phyloP scores from a whole-genome alignment of 1,284 basidiomycete genomes.

The Cerioporus squamosus region DNA sequence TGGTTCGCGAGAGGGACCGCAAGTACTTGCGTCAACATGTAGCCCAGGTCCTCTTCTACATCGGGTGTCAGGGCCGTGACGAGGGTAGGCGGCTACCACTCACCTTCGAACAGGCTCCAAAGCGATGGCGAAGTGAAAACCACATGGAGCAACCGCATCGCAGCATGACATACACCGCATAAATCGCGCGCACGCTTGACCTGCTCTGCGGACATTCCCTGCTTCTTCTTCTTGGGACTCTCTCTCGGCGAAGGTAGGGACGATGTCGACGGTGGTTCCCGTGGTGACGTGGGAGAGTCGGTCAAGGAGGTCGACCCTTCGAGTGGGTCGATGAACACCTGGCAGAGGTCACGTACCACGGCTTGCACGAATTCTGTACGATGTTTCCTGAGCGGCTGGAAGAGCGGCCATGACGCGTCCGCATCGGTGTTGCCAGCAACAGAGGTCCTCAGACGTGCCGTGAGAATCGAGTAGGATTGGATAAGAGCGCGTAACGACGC shows the following conservation, averaged over 20 bases:
- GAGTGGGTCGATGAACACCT: conserved; percentile 62
- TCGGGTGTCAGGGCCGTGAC: conserved; percentile 6
- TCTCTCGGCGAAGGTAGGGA: conserved; percentile 52
- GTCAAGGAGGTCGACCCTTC: conserved; percentile 26
- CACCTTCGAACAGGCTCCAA: conserved; percentile 64
- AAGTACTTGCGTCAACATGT: conserved; percentile 63
- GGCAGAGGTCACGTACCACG: conserved; percentile 64
- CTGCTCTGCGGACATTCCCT: conserved; percentile 75
- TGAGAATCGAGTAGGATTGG: conserved; percentile 72
- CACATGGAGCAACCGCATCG: conserved; percentile 63
- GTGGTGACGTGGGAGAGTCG: conserved; percentile 27
- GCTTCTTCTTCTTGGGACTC: conserved; percentile 58
- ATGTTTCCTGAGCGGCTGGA: conserved; percentile 66
- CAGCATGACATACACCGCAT: conserved; percentile 69
- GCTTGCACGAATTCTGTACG: conserved; percentile 52
- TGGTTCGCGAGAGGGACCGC: conserved; percentile 69
- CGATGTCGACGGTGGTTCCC: conserved; percentile 34
- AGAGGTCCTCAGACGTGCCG: conserved; percentile 60
- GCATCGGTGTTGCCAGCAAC: conserved; percentile 52
- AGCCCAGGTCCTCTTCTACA: conserved; percentile 59
- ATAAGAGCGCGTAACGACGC: conserved; percentile 59
- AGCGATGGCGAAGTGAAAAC: conserved; percentile 63
- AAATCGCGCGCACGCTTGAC: conserved; percentile 78
- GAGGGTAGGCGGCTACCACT: conserved; percentile 26
- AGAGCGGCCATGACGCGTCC: conserved; percentile 69